These are phyloP conservation scores for Butyriboletus loyo DNA, from an alignment of 768 basidiomycete genomes.

Conservation along the genomic window DNA sequence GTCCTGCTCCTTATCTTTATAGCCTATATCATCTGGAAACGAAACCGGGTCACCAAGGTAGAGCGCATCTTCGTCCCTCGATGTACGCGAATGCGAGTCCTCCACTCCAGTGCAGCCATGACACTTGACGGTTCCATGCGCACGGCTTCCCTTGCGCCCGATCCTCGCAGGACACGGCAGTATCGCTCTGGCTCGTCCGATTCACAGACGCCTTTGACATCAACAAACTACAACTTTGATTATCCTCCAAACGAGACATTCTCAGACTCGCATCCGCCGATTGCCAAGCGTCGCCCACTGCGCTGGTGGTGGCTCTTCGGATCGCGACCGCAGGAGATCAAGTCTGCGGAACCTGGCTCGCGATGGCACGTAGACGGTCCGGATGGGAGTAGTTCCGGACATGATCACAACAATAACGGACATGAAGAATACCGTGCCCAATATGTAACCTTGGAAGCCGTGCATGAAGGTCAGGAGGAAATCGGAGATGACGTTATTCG, in stretches of 20 bases:
- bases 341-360: slow-evolving; percentile 16
- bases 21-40: slow-evolving; percentile 25
- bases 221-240: neutral
- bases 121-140: slow-evolving; percentile 26
- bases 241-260: slow-evolving; percentile 7
- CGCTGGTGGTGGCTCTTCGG: slow-evolving; percentile 28
- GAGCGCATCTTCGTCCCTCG: slow-evolving; percentile 14
- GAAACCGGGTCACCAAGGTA: slow-evolving; percentile 13
- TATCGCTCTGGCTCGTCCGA: slow-evolving; percentile 26
- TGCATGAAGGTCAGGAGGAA: slow-evolving; percentile 11
- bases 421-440: slow-evolving; percentile 1
- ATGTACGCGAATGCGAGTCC: slow-evolving; percentile 12
- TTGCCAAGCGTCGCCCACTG: neutral
- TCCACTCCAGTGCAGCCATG: slow-evolving; percentile 10
- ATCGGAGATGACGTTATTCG: slow-evolving; percentile 13
- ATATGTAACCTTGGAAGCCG: slow-evolving; percentile 4
- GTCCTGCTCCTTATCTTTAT: slow-evolving; percentile 24
- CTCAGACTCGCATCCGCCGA: slow-evolving; percentile 3
- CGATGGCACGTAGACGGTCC: slow-evolving; percentile 27
- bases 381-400: slow-evolving; percentile 22
- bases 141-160: neutral
- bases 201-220: slow-evolving; percentile 27
- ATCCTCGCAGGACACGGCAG: slow-evolving; percentile 7
- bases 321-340: slow-evolving; percentile 26
- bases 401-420: slow-evolving; percentile 11